Conservation (phyloP, 306 rosid genomes). For the Nissolia schottii region DNA sequence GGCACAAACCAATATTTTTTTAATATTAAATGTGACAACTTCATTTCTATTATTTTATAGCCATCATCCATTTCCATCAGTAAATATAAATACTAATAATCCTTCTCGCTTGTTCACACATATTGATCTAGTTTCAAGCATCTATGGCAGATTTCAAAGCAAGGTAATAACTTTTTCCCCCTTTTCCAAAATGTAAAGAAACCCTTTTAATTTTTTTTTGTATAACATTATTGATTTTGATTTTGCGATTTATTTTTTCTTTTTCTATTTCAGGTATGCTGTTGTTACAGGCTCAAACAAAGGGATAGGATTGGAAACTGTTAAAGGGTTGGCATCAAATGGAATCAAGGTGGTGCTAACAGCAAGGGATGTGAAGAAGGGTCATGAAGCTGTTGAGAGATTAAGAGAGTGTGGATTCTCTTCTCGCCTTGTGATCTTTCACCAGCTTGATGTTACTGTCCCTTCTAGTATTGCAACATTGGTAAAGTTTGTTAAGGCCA, state of each 20-base stretch:
- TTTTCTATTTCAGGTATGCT: constrained; percentile 32
- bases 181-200: neutral
- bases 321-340: constrained; percentile 35
- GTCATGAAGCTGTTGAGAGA: constrained; percentile 28
- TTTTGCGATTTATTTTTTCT: neutral
- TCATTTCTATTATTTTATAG: constrained; percentile 15
- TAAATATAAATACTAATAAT: neutral
- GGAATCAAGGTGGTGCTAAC: constrained; percentile 41
- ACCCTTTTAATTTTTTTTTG: neutral
- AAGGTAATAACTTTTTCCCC: constrained; percentile 21
- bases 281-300: constrained; percentile 49
- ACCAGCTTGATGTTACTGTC: constrained; percentile 44
- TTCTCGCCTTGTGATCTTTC: constrained; percentile 29
- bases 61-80: neutral
- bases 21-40: no score
- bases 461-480: constrained; percentile 31
- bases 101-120: neutral
- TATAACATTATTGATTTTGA: neutral
- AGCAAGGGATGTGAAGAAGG: constrained; percentile 39
- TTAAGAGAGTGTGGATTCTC: constrained; percentile 18
- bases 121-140: constrained; percentile 8
- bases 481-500: constrained; percentile 26
- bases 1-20: neutral
- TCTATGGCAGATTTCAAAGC: constrained; percentile 15
- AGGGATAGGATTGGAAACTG: constrained; percentile 40